Conservation (phyloP, 345 rosid species). For the Citrus maxima region DNA sequence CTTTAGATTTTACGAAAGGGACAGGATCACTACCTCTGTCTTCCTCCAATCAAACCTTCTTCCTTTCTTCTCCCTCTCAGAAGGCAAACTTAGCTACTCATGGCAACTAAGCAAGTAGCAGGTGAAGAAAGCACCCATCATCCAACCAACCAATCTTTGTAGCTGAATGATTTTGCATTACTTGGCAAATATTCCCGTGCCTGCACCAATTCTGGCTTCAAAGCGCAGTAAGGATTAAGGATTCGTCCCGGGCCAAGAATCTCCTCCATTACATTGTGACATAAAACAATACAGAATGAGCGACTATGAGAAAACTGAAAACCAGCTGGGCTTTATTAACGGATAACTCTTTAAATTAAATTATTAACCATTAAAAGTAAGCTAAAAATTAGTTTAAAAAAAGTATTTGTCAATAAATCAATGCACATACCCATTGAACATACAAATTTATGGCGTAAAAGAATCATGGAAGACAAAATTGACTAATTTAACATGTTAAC, state of each 20-base stretch:
- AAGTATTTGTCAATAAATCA: background rate
- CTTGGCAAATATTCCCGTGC: too few species aligned
- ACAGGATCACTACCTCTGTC: slow-evolving; percentile 24
- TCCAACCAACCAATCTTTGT: background rate
- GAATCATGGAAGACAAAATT: background rate
- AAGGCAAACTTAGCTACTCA: too few species aligned
- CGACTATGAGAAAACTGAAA: too few species aligned
- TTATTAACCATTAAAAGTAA: background rate
- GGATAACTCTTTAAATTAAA: background rate
- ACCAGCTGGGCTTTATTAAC: too few species aligned
- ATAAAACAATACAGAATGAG: background rate
- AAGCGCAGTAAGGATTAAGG: background rate
- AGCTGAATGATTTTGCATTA: background rate
- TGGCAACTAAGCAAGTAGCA: background rate
- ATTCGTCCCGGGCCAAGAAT: background rate
- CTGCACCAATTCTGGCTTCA: background rate
- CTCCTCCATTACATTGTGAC: background rate
- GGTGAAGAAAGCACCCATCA: background rate
- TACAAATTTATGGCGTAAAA: background rate
- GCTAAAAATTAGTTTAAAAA: background rate
- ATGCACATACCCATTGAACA: background rate
- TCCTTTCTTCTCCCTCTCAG: background rate
- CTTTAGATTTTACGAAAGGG: slow-evolving; percentile 28
- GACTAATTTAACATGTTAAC: slow-evolving; percentile 15
- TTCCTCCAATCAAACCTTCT: slow-evolving; percentile 7